Base-by-base conservation (phyloP, 768 basidiomycete genomes). In the Bullera alba region DNA sequence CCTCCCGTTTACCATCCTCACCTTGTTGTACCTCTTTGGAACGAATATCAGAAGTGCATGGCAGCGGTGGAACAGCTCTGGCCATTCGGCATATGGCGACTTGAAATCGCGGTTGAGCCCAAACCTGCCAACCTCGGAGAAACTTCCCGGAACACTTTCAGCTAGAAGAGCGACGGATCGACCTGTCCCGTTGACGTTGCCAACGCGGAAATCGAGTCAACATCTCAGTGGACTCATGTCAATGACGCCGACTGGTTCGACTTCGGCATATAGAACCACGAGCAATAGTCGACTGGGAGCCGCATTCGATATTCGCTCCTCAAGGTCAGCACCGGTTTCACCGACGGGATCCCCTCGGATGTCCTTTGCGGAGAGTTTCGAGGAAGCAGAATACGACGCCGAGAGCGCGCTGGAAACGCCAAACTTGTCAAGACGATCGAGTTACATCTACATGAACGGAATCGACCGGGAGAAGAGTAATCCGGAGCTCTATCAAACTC, bases 1-100 rank as follows among this genome's bases (percentile, higher is more conserved):
- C 68, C 70, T 84, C 22, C 86, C 87, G 19, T 75, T 87, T 34
- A 61, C 80, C 29, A 54, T 82, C 27, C 46, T 85, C n/a, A 83
- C 84, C 28, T 60, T 90, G 44, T 36, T 66, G 4, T 44, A 67
- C 44, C 60, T 74, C n/a, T 55, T 73, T 42, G 44, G 50, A n/a
- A 63, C 63, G n/a, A 68, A 68, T 30, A 54, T 63, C 49, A 51
- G 63, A 5, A 36, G 52, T 5, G 66, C 66, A 19, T 60, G 53
- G 53, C 32, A 54, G 26, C 30, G 56, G 21, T 60, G 58, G 59
- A 58, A 46, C 17, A 35, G 48, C 1, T 53, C 5, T 19, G 44
- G 21, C 51, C 48, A 5, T 53, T 56, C 10, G 44, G 23, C 27
- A 23, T 60, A 50, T 21, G 41, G 25, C 29, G 48, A 55, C 7